phyloP scores from a whole-genome alignment of 1,284 basidiomycete genomes.

The Xerocomus nothofagi region DNA sequence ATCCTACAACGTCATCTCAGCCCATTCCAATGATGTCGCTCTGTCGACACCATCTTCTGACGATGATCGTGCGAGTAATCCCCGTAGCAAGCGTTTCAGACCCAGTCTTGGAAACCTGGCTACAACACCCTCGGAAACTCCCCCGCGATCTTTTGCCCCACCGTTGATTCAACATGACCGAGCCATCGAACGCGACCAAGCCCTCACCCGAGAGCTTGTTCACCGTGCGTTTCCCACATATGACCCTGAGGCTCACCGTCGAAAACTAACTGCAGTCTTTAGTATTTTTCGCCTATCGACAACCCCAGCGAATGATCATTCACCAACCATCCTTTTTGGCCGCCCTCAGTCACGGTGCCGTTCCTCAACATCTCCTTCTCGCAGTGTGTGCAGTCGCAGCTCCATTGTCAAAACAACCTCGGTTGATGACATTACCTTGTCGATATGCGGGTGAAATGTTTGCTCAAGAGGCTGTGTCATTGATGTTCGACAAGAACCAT shows the following conservation, averaged over 20 bases:
- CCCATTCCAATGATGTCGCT: constrained; percentile 19
- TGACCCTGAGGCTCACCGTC: constrained; percentile 2
- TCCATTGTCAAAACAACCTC: constrained; percentile 65
- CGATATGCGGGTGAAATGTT: constrained; percentile 71
- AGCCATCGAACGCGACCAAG: constrained; percentile 54
- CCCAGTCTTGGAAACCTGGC: constrained; percentile 16
- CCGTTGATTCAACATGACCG: constrained; percentile 31
- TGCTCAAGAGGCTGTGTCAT: constrained; percentile 61
- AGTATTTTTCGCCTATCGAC: constrained; percentile 82
- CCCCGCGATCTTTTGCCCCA: constrained; percentile 41
- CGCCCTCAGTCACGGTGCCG: constrained; percentile 57
- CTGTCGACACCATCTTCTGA: constrained; percentile 24
- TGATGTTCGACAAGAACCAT: constrained; percentile 67
- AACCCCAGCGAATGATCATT: constrained; percentile 70
- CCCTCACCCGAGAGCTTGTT: constrained; percentile 69
- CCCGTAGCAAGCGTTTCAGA: constrained; percentile 29
- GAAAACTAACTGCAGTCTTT: constrained; percentile 8
- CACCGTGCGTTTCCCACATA: constrained; percentile 51
- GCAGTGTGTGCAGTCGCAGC: constrained; percentile 75
- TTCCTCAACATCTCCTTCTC: constrained; percentile 67
- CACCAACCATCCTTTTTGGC: constrained; percentile 74
- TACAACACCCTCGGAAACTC: constrained; percentile 38
- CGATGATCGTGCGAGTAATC: constrained; percentile 30
- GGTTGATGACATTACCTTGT: constrained; percentile 54
- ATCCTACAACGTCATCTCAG: constrained; percentile 10